Evolutionary conservation across 768 basidiomycete genomes (phyloP), one percentile per base, ranked within the genome.

Genomic region (Xerocomus potaroensis): DNA sequence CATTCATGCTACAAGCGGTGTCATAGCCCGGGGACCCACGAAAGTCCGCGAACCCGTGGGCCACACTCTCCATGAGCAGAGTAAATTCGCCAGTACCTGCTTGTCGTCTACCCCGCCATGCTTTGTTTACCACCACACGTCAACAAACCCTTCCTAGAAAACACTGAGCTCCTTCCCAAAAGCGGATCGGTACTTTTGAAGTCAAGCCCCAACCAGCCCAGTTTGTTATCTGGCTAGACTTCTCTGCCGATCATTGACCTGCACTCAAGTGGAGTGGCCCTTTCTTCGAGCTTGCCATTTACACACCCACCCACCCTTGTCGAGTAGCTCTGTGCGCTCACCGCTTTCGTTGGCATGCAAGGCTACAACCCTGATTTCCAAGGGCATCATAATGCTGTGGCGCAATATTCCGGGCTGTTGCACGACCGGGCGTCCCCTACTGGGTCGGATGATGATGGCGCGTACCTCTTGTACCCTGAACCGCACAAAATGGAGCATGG

Each of bases 391-490:
- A 51, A 56, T 50, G 47, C 40, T 38, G 51, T 64, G 41, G 47
- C 67, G 47, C 66, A 66, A 32, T 49, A 57, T 41, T 43, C 58
- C 41, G 59, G 58, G 43, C 32, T 60, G 41, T 57, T 67, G 49
- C 60, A 76, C 45, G 76, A 76, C 51, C 71, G 69, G 41, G 73
- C 70, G 44, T 83, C 80, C 9, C 69, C 73, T 57, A 75, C 79
- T 7, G 76, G 72, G 48, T 81, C 81, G 48, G 81, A 82, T 50
- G 80, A 81, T 54, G 79, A 77, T 26, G 45, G 27, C 35, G 66
- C 55, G 47, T 68, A 50, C 72, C 43, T 44, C 9, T 18, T 2
- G 11, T 63, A 63, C 48, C 45, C 58, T 24, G 73, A 62, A 31
- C 47, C 41, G 65, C 72, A 65, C 39, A 79, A 70, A 64, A 64